These are phyloP conservation scores for Wickerhamomyces sp. DNA, from an alignment of 1,139 yeast genomes.

Conservation along the genomic window DNA sequence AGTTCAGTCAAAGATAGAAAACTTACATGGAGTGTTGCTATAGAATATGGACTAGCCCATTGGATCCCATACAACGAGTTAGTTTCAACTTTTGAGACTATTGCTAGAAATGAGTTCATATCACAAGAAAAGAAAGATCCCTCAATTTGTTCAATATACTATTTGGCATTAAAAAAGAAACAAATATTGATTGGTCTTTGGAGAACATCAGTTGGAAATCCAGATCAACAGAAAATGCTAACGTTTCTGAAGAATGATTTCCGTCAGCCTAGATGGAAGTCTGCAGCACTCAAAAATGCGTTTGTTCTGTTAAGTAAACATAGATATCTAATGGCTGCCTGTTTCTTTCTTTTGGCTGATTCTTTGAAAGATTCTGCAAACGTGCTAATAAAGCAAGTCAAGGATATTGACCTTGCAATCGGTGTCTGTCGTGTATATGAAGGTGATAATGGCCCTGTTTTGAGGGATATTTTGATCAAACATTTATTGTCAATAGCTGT, in stretches of 20 bases:
- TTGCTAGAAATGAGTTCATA: constrained; percentile 64
- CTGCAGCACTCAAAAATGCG: constrained; percentile 91
- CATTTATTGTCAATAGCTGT: constrained; percentile 55
- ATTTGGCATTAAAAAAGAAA: constrained; percentile 73
- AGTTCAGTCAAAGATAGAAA: constrained; percentile 37
- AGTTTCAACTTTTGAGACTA: constrained; percentile 50
- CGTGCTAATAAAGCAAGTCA: constrained; percentile 61
- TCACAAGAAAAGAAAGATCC: constrained; percentile 57
- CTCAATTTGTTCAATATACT: constrained; percentile 64
- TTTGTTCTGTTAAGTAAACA: constrained; percentile 87
- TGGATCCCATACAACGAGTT: constrained; percentile 65
- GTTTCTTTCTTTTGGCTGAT: constrained; percentile 80
- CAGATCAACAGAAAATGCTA: constrained; percentile 79
- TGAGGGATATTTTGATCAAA: constrained; percentile 45
- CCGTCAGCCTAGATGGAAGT: constrained; percentile 64
- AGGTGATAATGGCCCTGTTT: constrained; percentile 47
- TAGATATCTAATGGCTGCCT: constrained; percentile 81
- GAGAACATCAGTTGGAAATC: constrained; percentile 70
- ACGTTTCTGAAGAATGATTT: constrained; percentile 77
- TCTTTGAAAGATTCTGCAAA: constrained; percentile 71
- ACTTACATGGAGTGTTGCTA: constrained; percentile 56
- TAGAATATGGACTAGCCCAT: constrained; percentile 60
- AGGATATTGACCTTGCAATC: constrained; percentile 69
- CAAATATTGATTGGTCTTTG: constrained; percentile 76
- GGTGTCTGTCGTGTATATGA: constrained; percentile 76